Conservation (phyloP, 2,329 filamentous ascomycete genomes). For the Ciborinia camelliae region DNA sequence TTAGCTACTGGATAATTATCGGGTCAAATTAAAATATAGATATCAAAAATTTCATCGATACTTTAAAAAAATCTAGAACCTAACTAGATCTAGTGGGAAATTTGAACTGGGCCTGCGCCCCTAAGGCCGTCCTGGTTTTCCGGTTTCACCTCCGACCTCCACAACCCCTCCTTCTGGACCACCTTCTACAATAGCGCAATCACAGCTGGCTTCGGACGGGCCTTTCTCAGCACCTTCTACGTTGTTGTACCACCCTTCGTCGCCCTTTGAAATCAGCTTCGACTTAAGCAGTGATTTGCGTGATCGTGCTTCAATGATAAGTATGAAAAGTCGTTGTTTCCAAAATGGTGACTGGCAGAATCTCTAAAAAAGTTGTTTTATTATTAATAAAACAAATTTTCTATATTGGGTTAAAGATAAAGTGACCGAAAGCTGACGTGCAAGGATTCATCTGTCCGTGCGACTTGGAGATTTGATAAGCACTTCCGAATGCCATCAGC, state of each 20-base stretch:
- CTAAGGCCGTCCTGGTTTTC: conserved; percentile 70
- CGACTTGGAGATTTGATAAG: no score
- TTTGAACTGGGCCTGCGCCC: conserved; percentile 74
- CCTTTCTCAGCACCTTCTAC: conserved; percentile 58
- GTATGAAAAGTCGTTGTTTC: conserved; percentile 66
- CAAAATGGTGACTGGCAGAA: conserved; percentile 38
- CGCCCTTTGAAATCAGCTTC: conserved; percentile 52
- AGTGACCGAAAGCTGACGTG: no score
- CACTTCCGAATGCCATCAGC: no score
- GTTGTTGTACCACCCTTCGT: conserved; percentile 53
- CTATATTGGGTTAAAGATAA: no score
- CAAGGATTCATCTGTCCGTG: no score
- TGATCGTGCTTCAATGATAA: conserved; percentile 84
- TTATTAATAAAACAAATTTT: no score
- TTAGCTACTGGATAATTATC: no score
- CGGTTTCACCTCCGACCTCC: conserved; percentile 72
- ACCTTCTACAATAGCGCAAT: conserved; percentile 56
- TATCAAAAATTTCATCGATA: no score
- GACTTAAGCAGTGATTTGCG: conserved; percentile 67
- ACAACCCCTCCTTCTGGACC: conserved; percentile 63
- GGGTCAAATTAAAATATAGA: no score
- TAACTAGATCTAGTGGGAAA: no score
- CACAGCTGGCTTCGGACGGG: conserved; percentile 57
- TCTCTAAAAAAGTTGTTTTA: no score
- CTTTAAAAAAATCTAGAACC: no score